These are phyloP conservation scores for Arthrobotrys conoides DNA, from an alignment of 2,329 filamentous ascomycete genomes.

Conservation along the genomic window DNA sequence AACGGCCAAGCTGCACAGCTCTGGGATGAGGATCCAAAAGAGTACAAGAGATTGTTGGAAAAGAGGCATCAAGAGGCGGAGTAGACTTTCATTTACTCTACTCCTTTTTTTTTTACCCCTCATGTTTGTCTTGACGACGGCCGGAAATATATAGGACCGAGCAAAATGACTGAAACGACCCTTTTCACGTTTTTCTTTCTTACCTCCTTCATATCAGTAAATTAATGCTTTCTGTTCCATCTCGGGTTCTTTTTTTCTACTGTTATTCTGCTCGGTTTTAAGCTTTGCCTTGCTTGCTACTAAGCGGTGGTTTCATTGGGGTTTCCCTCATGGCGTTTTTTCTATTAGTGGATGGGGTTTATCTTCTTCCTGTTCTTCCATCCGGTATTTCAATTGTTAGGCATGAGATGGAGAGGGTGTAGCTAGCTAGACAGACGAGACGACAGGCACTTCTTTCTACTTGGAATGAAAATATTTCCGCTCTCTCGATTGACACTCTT, in stretches of 20 bases:
- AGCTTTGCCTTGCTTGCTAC: conserved; percentile 9
- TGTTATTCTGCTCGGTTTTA: conserved; percentile 20
- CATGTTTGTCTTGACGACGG: conserved; percentile 8
- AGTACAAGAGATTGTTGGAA: conserved; percentile 85
- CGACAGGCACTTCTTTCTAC: conserved; percentile 2
- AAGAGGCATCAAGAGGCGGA: conserved; percentile 75
- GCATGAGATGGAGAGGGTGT: conserved; percentile 12
- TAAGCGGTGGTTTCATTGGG: conserved; percentile 17
- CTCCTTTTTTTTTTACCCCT: neutral
- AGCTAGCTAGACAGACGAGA: conserved; percentile 25
- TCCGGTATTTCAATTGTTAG: conserved; percentile 8
- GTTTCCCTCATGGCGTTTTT: conserved; percentile 33
- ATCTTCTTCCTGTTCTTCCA: conserved; percentile 4
- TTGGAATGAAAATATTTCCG: conserved; percentile 22
- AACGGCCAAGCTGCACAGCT: conserved; percentile 97
- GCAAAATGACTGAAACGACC: conserved; percentile 42
- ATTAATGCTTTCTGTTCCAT: conserved; percentile 9
- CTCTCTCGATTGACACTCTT: conserved; percentile 18
- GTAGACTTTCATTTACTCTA: conserved; percentile 4
- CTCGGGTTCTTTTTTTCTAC: conserved; percentile 2
- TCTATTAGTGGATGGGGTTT: conserved; percentile 13
- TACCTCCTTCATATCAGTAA: conserved; percentile 4
- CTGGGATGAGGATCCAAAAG: conserved; percentile 88
- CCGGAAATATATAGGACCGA: conserved; percentile 15
- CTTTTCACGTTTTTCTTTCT: conserved; percentile 8